Conservation (phyloP, 2,329 filamentous ascomycete genomes). For the Sclerotinia spermophila region DNA sequence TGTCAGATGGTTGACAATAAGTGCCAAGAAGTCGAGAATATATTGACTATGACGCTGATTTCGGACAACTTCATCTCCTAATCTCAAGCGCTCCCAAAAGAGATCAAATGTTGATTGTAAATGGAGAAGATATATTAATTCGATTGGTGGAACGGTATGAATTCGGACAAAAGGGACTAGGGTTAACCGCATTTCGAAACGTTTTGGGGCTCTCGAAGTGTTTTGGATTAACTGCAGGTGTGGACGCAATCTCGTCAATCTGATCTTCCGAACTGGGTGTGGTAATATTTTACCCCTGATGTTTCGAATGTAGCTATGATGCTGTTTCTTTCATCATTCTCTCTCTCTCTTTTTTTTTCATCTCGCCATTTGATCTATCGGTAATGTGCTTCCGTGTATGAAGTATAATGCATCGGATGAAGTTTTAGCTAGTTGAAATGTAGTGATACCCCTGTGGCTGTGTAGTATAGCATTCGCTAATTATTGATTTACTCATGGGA, state of each 20-base stretch:
- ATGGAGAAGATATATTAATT: not conserved
- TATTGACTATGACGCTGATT: not conserved
- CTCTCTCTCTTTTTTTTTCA: not conserved
- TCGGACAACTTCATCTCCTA: not conserved
- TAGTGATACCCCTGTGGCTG: not conserved
- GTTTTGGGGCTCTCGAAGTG: not conserved
- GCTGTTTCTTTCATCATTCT: too few species aligned
- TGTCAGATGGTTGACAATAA: not conserved
- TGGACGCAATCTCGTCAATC: not conserved
- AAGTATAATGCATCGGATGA: not conserved
- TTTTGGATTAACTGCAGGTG: not conserved
- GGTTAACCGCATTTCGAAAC: not conserved
- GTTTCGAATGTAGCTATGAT: not conserved
- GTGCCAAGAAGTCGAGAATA: slow-evolving; percentile 13
- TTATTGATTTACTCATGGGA: not conserved
- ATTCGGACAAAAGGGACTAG: not conserved
- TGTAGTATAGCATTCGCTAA: not conserved
- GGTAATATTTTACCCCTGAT: not conserved
- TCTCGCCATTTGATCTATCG: not conserved
- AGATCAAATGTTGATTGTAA: not conserved
- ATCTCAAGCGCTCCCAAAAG: not conserved
- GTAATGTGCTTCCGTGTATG: not conserved
- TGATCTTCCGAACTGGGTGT: not conserved
- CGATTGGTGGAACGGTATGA: not conserved
- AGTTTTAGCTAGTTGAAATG: not conserved